Evolutionary conservation across 257 asterid species (phyloP).

Genomic region (Solanum tarijense): DNA sequence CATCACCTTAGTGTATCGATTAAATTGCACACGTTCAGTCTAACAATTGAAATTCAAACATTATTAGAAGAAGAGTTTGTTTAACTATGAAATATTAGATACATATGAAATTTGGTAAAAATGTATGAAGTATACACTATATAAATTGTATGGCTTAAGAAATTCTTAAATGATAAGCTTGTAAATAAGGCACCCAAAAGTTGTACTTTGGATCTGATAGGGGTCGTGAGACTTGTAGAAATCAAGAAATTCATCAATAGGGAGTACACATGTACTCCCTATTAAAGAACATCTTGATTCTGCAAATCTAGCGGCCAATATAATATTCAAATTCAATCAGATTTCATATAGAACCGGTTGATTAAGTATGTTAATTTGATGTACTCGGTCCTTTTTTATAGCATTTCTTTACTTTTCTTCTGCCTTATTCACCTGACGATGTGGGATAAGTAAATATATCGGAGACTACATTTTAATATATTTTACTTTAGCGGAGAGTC

Average conservation of each 20-base stretch:
- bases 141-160: not conserved
- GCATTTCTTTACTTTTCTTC: not conserved
- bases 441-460: not conserved
- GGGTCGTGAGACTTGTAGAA: not conserved
- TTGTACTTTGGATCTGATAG: not conserved
- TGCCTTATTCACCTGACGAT: not conserved
- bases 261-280: not conserved
- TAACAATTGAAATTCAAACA: not conserved
- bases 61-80: not conserved
- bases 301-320: not conserved
- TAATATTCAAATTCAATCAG: not conserved
- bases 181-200: not conserved
- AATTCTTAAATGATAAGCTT: too few species aligned
- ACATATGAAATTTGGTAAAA: not conserved
- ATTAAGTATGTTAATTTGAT: not conserved
- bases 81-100: not conserved
- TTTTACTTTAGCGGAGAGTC: not conserved
- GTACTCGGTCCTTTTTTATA: not conserved
- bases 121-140: not conserved
- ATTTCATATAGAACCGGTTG: not conserved
- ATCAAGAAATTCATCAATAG: too few species aligned
- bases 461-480: not conserved
- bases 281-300: not conserved
- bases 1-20: not conserved
- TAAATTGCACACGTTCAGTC: not conserved